These are phyloP conservation scores for Aureobasidium namibiae DNA, from an alignment of 2,329 filamentous ascomycete species.

Conservation along the genomic window DNA sequence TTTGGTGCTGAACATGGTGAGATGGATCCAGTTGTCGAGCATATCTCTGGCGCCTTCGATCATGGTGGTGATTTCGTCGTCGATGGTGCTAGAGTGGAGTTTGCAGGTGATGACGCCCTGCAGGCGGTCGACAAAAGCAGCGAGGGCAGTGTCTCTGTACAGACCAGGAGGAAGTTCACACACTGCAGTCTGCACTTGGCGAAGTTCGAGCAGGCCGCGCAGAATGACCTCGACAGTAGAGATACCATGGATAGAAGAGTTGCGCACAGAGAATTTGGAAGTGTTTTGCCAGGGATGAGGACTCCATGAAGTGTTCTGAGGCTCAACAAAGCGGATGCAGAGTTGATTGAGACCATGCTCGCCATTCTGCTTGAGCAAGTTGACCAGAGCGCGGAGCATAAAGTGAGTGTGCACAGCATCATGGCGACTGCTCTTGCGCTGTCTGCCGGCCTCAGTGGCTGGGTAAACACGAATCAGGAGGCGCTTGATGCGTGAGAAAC, in stretches of 20 bases:
- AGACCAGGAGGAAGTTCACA: constrained; percentile 19
- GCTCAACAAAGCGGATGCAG: constrained; percentile 19
- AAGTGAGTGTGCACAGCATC: constrained; percentile 23
- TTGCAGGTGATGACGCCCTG: constrained; percentile 16
- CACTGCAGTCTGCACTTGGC: constrained; percentile 19
- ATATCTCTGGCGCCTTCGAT: constrained; percentile 16
- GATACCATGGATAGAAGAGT: constrained; percentile 19
- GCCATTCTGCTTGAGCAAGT: constrained; percentile 20
- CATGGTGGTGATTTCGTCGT: constrained; percentile 12
- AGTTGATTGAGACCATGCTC: constrained; percentile 17
- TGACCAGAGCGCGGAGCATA: constrained; percentile 22
- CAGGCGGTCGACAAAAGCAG: constrained; percentile 18
- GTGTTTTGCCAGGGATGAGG: background rate
- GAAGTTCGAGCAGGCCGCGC: constrained; percentile 19
- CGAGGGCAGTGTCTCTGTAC: constrained; percentile 13
- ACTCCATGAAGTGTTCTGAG: background rate
- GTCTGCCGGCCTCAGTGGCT: background rate
- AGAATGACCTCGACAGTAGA: constrained; percentile 23
- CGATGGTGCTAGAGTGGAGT: background rate
- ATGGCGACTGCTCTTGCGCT: constrained; percentile 14
- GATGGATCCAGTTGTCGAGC: constrained; percentile 13
- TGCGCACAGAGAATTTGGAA: constrained; percentile 15
- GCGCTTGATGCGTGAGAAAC: constrained; percentile 23
- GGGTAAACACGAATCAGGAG: constrained; percentile 22
- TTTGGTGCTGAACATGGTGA: background rate